Evolutionary conservation across 129 eudicot genomes (phyloP).

Genomic region (Deinandra increscens): DNA sequence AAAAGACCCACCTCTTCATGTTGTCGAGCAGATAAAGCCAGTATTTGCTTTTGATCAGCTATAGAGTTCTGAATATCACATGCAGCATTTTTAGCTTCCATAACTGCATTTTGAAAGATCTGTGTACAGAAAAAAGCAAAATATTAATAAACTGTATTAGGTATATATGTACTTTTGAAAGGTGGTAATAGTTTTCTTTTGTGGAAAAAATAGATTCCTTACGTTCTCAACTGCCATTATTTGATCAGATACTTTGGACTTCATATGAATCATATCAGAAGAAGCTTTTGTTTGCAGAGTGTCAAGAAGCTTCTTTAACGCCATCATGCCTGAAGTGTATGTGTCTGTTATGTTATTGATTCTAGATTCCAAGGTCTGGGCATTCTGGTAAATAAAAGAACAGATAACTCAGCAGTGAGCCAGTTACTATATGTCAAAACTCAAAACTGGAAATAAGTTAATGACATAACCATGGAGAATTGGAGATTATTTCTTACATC

Average conservation of each 20-base stretch:
- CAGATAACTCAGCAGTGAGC: conserved; percentile 26
- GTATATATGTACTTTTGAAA: too few species aligned
- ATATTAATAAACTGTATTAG: too few species aligned
- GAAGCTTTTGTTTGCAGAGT: conserved; percentile 49
- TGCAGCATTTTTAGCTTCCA: conserved; percentile 61
- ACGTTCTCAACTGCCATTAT: conserved; percentile 65
- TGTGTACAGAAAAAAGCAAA: conserved; percentile 32
- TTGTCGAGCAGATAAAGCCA: conserved; percentile 70
- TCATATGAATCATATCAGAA: conserved; percentile 60
- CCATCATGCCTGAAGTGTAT: conserved; percentile 48
- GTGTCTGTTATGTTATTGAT: conserved; percentile 53
- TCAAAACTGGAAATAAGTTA: conserved; percentile 16
- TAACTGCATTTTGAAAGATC: conserved; percentile 51
- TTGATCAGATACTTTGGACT: conserved; percentile 45
- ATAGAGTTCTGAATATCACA: conserved; percentile 59
- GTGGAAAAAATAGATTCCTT: conserved; percentile 12
- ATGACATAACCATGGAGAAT: conserved; percentile 5
- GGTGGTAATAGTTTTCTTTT: background rate
- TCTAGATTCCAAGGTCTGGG: conserved; percentile 62
- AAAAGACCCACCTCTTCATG: conserved; percentile 59
- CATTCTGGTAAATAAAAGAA: conserved; percentile 42
- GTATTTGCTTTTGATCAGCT: conserved; percentile 50
- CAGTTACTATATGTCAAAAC: background rate
- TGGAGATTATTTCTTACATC: conserved; percentile 47
- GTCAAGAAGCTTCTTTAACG: conserved; percentile 50